A percentile compares a stretch with the other conserved stretches of the same genome.
phyloP scores from a whole-genome alignment of 2,329 filamentous ascomycete genomes.

The Fusarium sp. region DNA sequence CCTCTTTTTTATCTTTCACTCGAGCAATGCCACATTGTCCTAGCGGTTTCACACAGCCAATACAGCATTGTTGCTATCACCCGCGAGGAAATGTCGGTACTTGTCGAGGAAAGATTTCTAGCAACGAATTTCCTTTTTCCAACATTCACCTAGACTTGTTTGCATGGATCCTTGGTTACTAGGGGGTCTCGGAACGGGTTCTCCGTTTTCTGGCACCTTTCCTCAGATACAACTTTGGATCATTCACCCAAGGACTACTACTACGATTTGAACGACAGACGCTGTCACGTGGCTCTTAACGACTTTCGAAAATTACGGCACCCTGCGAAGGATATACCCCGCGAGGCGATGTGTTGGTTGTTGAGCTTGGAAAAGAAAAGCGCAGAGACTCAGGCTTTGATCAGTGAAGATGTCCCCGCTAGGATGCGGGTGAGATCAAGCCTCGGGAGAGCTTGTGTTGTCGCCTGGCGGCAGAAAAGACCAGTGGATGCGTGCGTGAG shows the following conservation, averaged over 20 bases:
- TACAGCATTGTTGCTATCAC: not conserved
- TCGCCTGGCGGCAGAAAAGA: conserved; percentile 35
- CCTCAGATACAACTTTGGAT: conserved; percentile 47
- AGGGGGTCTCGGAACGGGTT: conserved; percentile 39
- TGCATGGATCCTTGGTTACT: conserved; percentile 44
- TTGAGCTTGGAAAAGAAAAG: conserved; percentile 47
- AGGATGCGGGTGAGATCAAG: conserved; percentile 32
- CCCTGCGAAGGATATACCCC: conserved; percentile 55
- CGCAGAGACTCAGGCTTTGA: conserved; percentile 42
- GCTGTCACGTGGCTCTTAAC: conserved; percentile 50
- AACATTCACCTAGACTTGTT: conserved; percentile 45
- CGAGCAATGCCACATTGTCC: conserved; percentile 17
- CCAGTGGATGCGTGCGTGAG: conserved; percentile 45
- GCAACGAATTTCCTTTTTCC: conserved; percentile 41
- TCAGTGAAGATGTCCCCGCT: conserved; percentile 32
- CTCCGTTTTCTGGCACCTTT: conserved; percentile 41
- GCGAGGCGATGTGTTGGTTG: conserved; percentile 50
- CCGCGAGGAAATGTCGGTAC: conserved; percentile 2
- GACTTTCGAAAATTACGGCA: conserved; percentile 49
- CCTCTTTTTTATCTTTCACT: conserved; percentile 36
- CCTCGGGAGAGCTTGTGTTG: conserved; percentile 41
- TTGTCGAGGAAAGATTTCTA: conserved; percentile 36
- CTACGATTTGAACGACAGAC: conserved; percentile 48
- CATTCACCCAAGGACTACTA: conserved; percentile 47
- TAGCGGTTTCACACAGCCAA: not conserved